A percentile compares a stretch with the other conserved stretches of the same genome.
These are phyloP conservation scores for Cornus florida DNA, from an alignment of 148 eudicot genomes.

Conservation along the genomic window DNA sequence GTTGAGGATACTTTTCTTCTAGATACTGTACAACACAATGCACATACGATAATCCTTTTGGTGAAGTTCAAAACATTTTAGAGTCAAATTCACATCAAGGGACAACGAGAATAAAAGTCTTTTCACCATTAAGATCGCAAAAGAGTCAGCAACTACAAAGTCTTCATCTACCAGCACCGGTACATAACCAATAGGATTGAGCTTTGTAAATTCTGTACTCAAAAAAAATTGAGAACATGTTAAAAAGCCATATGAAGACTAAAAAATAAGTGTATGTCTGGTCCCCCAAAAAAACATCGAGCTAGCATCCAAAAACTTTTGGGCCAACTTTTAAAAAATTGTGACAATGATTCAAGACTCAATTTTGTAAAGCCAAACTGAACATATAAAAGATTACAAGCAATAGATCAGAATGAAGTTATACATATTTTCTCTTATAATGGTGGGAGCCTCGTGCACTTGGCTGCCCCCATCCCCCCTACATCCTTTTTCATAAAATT, in stretches of 20 bases:
- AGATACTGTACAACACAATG: slow-evolving; percentile 51
- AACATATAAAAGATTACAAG: background rate
- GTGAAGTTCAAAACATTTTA: background rate
- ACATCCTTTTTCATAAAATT: too few species aligned
- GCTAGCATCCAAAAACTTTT: background rate
- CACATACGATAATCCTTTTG: background rate
- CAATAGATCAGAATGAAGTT: background rate
- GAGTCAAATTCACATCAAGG: background rate
- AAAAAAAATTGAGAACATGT: background rate
- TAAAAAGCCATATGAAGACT: background rate
- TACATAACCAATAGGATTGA: slow-evolving; percentile 77
- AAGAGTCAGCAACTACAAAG: slow-evolving; percentile 66
- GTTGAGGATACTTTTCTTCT: slow-evolving; percentile 91
- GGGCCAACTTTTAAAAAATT: background rate
- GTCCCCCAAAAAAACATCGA: background rate
- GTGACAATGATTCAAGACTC: background rate
- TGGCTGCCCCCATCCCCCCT: too few species aligned
- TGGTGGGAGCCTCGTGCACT: too few species aligned
- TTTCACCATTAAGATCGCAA: slow-evolving; percentile 81
- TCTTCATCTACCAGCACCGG: slow-evolving; percentile 81
- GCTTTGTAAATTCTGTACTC: slow-evolving; percentile 57
- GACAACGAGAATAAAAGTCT: background rate
- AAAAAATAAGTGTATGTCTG: background rate
- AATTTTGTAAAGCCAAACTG: background rate
- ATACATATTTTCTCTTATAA: background rate